Evolutionary conservation across 768 basidiomycete genomes (phyloP).

Genomic region (Tylopilus felleus): DNA sequence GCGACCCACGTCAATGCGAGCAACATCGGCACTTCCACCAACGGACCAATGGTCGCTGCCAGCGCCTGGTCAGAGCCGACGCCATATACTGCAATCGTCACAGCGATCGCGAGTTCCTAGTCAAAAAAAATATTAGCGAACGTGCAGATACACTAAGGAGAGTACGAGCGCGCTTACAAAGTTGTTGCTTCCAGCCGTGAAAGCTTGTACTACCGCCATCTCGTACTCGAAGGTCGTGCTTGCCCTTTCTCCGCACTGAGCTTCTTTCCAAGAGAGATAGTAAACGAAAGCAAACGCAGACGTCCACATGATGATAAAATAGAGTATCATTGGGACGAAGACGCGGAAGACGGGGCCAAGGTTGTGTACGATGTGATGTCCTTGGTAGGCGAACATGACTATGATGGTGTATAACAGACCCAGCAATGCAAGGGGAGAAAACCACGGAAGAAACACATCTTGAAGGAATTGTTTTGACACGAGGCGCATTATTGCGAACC

Average conservation of each 20-base stretch:
- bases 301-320: slow-evolving; percentile 77
- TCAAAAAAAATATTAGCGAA: not conserved
- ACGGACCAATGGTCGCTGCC: slow-evolving; percentile 74
- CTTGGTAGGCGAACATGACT: slow-evolving; percentile 69
- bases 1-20: slow-evolving; percentile 67
- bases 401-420: slow-evolving; percentile 81
- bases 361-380: slow-evolving; percentile 69
- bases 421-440: slow-evolving; percentile 66
- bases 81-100: slow-evolving; percentile 75
- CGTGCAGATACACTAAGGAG: not conserved
- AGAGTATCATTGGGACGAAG: slow-evolving; percentile 75
- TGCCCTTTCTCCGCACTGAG: slow-evolving; percentile 1
- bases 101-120: slow-evolving; percentile 80
- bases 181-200: slow-evolving; percentile 79
- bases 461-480: slow-evolving; percentile 49
- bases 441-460: slow-evolving; percentile 65
- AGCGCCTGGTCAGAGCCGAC: slow-evolving; percentile 75
- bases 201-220: slow-evolving; percentile 72
- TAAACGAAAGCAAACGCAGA: slow-evolving; percentile 56
- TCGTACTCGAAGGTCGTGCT: slow-evolving; percentile 49
- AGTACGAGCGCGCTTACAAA: slow-evolving; percentile 45
- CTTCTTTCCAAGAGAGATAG: slow-evolving; percentile 39
- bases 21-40: slow-evolving; percentile 79
- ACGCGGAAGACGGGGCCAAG: slow-evolving; percentile 76
- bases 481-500: slow-evolving; percentile 41